Percentiles rank a stretch among this genome's conserved stretches.
phyloP scores from a whole-genome alignment of 148 eudicot species.

The Polygonum maritimum region DNA sequence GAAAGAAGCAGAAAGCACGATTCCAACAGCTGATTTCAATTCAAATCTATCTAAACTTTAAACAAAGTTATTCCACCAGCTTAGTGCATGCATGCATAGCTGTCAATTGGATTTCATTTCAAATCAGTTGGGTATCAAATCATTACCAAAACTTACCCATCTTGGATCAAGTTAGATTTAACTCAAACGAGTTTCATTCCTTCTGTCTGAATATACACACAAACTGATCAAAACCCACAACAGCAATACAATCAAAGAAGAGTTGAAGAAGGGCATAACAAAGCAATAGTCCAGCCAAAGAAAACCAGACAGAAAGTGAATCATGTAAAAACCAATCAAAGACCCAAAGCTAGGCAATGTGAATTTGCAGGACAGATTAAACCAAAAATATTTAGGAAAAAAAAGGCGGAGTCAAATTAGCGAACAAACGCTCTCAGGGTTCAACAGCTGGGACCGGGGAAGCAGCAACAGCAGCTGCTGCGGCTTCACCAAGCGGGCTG shows the following conservation, averaged over 20 bases:
- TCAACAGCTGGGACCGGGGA: conserved; percentile 21
- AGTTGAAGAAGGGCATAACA: background rate
- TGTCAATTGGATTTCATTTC: conserved; percentile 2
- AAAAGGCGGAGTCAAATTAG: background rate
- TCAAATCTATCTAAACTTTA: conserved; percentile 1
- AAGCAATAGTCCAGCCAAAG: background rate
- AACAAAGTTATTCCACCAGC: background rate
- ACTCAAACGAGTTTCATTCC: background rate
- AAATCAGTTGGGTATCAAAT: background rate
- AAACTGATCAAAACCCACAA: conserved; percentile 6
- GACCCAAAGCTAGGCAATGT: background rate
- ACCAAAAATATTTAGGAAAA: background rate
- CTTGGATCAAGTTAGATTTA: background rate
- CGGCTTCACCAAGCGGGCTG: conserved; percentile 4
- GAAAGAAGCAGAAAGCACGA: background rate
- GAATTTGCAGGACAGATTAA: background rate
- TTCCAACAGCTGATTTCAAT: background rate
- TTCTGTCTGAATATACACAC: background rate
- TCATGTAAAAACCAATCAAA: background rate
- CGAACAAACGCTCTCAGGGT: background rate
- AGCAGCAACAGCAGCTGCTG: conserved; percentile 16
- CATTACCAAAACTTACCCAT: background rate
- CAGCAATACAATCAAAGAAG: conserved; percentile 8
- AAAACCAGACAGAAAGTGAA: background rate
- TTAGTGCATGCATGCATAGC: background rate